Conservation (phyloP, 164 flowering plant genomes). For the Euptelea pleiosperma region DNA sequence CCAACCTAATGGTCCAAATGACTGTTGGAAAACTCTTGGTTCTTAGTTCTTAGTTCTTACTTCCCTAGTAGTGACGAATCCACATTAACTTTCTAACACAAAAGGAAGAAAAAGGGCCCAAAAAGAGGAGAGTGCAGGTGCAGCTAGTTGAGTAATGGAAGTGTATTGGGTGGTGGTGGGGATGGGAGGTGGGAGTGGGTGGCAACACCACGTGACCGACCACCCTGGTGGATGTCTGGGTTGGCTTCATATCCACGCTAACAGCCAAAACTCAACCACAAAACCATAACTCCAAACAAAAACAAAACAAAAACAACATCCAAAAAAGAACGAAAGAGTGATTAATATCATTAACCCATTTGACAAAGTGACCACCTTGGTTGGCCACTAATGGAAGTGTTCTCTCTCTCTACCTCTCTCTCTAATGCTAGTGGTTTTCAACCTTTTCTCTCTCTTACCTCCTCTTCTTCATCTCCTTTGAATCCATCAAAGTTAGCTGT, state of each 20-base stretch:
- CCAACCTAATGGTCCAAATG: no score
- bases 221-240: slow-evolving; percentile 28
- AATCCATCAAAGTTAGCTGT: slow-evolving; percentile 29
- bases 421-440: slow-evolving; percentile 37
- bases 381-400: slow-evolving; percentile 39
- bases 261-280: slow-evolving; percentile 33
- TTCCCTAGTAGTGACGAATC: no score
- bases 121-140: no score
- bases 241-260: slow-evolving; percentile 73
- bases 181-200: slow-evolving; percentile 32
- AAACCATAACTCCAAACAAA: slow-evolving; percentile 15
- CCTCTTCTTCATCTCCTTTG: background rate
- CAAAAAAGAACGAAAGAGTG: background rate
- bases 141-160: slow-evolving; percentile 14
- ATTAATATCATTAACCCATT: slow-evolving; percentile 18
- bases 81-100: no score
- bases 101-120: no score
- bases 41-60: no score
- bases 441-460: slow-evolving; percentile 1
- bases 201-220: slow-evolving; percentile 52
- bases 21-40: no score
- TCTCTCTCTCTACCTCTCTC: slow-evolving; percentile 7
- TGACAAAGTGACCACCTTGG: slow-evolving; percentile 29
- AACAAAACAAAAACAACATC: background rate
- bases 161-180: slow-evolving; percentile 15